Evolutionary conservation across 768 basidiomycete genomes (phyloP).

Genomic region (Termitomyces sp.): DNA sequence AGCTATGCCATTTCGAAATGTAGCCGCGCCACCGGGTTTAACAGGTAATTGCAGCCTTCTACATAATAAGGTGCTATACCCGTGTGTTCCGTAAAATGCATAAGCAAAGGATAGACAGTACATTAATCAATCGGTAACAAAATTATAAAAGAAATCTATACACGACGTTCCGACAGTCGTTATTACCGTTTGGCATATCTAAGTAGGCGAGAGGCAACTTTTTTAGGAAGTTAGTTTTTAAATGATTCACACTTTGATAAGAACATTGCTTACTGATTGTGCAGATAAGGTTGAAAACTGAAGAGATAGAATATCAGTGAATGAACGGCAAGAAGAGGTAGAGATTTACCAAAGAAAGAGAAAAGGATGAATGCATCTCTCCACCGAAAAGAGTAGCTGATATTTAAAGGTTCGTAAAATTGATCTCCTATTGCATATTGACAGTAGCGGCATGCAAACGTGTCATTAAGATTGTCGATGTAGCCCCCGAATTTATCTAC

Average conservation of each 20-base stretch:
- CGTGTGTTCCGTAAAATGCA: too few relatives aligned
- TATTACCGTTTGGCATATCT: conserved; percentile 62
- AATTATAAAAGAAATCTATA: not conserved
- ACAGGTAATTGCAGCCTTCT: too few relatives aligned
- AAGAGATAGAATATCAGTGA: not conserved
- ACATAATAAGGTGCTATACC: too few relatives aligned
- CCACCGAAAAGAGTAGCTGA: conserved; percentile 57
- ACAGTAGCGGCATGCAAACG: conserved; percentile 66
- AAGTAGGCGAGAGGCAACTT: conserved; percentile 65
- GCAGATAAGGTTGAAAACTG: conserved; percentile 64
- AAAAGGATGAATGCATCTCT: conserved; percentile 65
- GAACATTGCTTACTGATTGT: conserved; percentile 36
- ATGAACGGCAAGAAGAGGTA: not conserved
- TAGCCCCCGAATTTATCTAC: conserved; percentile 63
- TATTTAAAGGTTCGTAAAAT: conserved; percentile 66
- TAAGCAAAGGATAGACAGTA: not conserved
- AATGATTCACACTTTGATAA: not conserved
- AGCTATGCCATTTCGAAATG: too few relatives aligned
- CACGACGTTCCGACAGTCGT: not conserved
- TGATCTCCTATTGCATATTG: conserved; percentile 63
- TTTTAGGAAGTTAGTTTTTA: not conserved
- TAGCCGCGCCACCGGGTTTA: too few relatives aligned
- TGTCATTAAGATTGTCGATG: conserved; percentile 60
- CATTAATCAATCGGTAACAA: not conserved
- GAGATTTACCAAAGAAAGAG: conserved; percentile 47